Base-by-base conservation (phyloP, 1,284 basidiomycete genomes). In the Inonotus hispidus region DNA sequence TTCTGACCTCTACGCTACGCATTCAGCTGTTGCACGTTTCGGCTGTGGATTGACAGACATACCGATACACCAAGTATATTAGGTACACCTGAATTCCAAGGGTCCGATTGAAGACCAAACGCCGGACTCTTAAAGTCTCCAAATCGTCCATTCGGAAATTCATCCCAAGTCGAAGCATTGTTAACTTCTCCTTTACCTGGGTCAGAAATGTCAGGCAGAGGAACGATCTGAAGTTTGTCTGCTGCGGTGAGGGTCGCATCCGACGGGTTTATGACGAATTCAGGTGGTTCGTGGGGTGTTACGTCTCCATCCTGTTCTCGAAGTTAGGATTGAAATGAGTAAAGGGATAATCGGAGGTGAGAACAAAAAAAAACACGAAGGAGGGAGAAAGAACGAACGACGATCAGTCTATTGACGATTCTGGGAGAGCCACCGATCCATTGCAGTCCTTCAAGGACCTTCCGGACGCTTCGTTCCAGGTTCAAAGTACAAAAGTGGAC, bases 141-240 rank as follows among this genome's bases (percentile, higher is more conserved):
- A 73, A 98, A 99, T n/a, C 96, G 87, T 57, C 96, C 96, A 70
- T 99, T 99, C 3, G 96, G 96, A 72, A 97, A 99, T 72, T 99
- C 97, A 72, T 99, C 97, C 96, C 96, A 99, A 21, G 83, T 84
- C 1, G 86, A 80, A 0, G 87, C 87, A 64, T 86, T 82, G 68
- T 89, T 90, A 6, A 87, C 74, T 65, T 91, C 89, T 7, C 88
- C 88, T 53, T 82, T 80, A 29, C 87, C 85, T 23, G n/a, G 77
- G 25, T 63, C 81, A 64, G 88, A 85, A 1, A 70, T 71, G 7
- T 85, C 82, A 1, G 66, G 65, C 10, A 46, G 71, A 67, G 61
- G 73, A 59, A 60, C 78, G 71, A 19, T 79, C 72, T 11, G 71
- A 5, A 87, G 68, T 25, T 76, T 75, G 27, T 74, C 75, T 2